Conservation (phyloP, 768 basidiomycete species). For the Tricholoma bakamatsutake region DNA sequence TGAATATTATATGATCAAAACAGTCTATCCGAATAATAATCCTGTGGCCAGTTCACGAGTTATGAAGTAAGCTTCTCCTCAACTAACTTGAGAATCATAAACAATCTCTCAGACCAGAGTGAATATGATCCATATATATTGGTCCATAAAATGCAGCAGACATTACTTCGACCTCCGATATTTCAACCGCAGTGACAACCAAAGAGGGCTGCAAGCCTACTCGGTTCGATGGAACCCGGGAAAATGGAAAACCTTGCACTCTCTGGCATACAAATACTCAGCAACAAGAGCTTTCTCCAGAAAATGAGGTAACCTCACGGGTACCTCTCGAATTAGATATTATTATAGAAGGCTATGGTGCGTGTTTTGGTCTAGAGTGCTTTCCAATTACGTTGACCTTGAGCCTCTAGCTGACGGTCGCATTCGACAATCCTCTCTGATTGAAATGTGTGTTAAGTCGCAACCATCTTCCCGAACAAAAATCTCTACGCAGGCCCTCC, state of each 20-base stretch:
- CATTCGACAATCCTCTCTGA: constrained; percentile 41
- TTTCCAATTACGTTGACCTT: neutral
- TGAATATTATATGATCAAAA: constrained; percentile 30
- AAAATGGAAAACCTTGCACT: constrained; percentile 2
- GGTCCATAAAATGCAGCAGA: constrained; percentile 15
- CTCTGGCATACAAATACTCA: constrained; percentile 23
- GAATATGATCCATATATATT: constrained; percentile 13
- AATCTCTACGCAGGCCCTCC: constrained; percentile 40
- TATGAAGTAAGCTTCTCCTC: constrained; percentile 6
- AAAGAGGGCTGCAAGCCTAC: constrained; percentile 10
- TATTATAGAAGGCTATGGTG: constrained; percentile 64
- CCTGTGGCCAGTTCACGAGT: constrained; percentile 5
- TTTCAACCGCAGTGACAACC: constrained; percentile 12
- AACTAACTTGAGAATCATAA: neutral
- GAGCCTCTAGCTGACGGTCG: constrained; percentile 42
- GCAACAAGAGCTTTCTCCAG: neutral
- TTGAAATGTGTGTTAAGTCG: constrained; percentile 27
- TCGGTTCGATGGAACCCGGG: constrained; percentile 3
- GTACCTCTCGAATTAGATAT: constrained; percentile 53
- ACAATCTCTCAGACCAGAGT: constrained; percentile 6
- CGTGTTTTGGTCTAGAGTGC: constrained; percentile 14
- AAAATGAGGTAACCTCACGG: constrained; percentile 28
- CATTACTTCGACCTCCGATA: constrained; percentile 15
- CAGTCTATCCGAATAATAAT: constrained; percentile 31
- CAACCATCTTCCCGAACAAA: constrained; percentile 23